Conservation (phyloP, 2,329 filamentous ascomycete genomes). For the Colletotrichum lentis region DNA sequence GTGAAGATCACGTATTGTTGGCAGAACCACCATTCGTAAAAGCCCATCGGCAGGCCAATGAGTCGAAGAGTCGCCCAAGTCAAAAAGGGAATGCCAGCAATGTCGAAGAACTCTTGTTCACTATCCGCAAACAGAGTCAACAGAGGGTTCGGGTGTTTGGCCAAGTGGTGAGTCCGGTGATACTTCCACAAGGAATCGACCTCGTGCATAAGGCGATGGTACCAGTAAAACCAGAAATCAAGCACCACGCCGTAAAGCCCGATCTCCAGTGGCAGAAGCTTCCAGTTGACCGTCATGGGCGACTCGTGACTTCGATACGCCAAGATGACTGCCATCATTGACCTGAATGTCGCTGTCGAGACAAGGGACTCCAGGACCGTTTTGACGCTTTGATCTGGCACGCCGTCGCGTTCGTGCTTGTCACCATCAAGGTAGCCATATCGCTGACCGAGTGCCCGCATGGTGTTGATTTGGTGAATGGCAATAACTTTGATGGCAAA, state of each 20-base stretch:
- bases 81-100: conserved; percentile 52
- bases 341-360: conserved; percentile 46
- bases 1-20: conserved; percentile 54
- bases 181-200: conserved; percentile 51
- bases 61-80: conserved; percentile 49
- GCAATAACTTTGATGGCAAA: conserved; percentile 51
- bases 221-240: conserved; percentile 57
- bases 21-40: conserved; percentile 58
- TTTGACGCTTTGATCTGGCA: conserved; percentile 51
- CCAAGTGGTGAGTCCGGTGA: conserved; percentile 56
- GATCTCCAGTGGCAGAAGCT: conserved; percentile 50
- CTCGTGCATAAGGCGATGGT: conserved; percentile 55
- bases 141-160: conserved; percentile 55
- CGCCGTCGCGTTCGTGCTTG: conserved; percentile 52
- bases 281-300: conserved; percentile 45
- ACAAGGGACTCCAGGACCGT: conserved; percentile 48
- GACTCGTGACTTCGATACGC: conserved; percentile 41
- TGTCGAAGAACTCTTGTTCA: conserved; percentile 55
- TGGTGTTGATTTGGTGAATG: conserved; percentile 50
- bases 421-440: conserved; percentile 56
- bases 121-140: conserved; percentile 53
- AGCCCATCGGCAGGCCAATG: conserved; percentile 53
- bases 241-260: conserved; percentile 53
- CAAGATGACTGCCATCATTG: conserved; percentile 48
- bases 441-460: conserved; percentile 50